Conservation (phyloP, 2,329 filamentous ascomycete genomes). For the Colletotrichum musae region DNA sequence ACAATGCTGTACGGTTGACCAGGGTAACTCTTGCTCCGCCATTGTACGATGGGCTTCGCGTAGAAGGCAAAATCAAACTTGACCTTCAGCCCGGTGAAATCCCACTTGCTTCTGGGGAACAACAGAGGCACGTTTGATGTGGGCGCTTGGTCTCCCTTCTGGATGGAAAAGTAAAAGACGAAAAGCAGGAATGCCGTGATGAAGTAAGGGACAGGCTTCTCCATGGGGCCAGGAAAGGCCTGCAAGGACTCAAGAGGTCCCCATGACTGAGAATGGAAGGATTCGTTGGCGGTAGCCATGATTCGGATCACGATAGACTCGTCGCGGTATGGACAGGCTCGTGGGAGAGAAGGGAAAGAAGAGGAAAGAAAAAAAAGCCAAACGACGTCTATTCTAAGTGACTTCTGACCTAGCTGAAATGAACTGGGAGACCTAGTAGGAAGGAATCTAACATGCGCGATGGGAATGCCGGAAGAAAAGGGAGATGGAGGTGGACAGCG, state of each 20-base stretch:
- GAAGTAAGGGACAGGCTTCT: conserved; percentile 38
- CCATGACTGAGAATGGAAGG: conserved; percentile 30
- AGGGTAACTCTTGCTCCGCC: conserved; percentile 14
- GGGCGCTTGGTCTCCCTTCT: conserved; percentile 24
- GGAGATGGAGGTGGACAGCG: conserved; percentile 31
- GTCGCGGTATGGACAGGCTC: conserved; percentile 8
- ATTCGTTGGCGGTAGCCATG: conserved; percentile 39
- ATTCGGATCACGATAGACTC: conserved; percentile 10
- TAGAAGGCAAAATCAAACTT: conserved; percentile 33
- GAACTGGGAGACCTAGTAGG: not conserved
- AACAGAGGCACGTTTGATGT: conserved; percentile 18
- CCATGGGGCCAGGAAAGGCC: conserved; percentile 31
- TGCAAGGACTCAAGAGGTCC: conserved; percentile 33
- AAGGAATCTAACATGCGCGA: not conserved
- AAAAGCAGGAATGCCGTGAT: conserved; percentile 32
- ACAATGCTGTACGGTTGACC: conserved; percentile 24
- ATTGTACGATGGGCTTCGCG: conserved; percentile 5
- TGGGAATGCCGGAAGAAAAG: conserved; percentile 35
- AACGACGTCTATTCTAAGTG: too few relatives aligned
- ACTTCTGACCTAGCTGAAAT: conserved; percentile 4
- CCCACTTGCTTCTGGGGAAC: conserved; percentile 24
- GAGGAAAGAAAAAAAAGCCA: too few relatives aligned
- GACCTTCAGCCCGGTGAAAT: conserved; percentile 30
- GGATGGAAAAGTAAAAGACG: conserved; percentile 36
- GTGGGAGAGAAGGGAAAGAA: not conserved